Evolutionary conservation across 306 rosid species (phyloP), one percentile per base, ranked within the genome.

Genomic region (Cucumis cinereus): DNA sequence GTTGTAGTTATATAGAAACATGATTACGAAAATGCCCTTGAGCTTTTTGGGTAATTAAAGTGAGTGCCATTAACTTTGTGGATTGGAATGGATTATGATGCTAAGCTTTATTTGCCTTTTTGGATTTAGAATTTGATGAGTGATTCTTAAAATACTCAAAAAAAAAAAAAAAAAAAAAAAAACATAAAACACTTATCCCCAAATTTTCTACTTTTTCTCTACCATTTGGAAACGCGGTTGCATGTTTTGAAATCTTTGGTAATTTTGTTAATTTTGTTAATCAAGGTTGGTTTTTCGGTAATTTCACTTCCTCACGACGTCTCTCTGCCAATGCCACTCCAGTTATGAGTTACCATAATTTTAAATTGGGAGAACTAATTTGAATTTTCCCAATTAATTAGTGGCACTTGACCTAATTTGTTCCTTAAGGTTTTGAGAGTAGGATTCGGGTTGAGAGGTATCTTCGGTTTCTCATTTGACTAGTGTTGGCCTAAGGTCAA

Each of bases 21-120:
- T 22, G 71, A 76, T 86, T 78, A 80, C 91, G 50, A 53, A 0
- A 73, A 74, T 90, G 28, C 85, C 96, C 96, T 89, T 88, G 22
- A 80, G 78, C 81, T 84, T 80, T 81, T 41, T 10, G 10, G 15
- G 68, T 82, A 79, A 80, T 87, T 81, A 75, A 76, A 72, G 76
- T 40, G 35, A 0, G 8, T 73, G 76, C 84, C 91, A 84, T 52
- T 6, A 3, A 10, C 19, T 50, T 83, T 81, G 77, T 68, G 38
- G 77, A 67, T 45, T 20, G 52, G 73, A 70, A 45, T 70, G 75
- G 58, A 80, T 79, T 79, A 47, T 33, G 61, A 77, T 60, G 52
- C 38, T 11, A 50, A 59, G 36, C 75, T 35, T 63, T 56, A 53
- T 9, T 23, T 73, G 43, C 66, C 56, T 59, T 68, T 64, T 71